phyloP scores from a whole-genome alignment of 192 early-diverging fungal species.

The Coemansia sp. region DNA sequence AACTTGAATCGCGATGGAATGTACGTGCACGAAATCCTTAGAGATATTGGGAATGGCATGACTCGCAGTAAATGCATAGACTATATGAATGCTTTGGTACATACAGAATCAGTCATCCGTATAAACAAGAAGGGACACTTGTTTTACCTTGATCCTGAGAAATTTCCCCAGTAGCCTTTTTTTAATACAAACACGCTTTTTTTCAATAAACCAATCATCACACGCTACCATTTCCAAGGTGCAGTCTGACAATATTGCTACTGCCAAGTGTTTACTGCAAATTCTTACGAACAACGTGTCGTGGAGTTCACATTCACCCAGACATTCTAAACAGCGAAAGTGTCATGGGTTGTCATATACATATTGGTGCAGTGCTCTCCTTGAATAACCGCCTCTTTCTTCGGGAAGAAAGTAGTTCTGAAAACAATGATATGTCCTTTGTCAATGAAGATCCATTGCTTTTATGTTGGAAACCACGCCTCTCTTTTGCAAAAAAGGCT shows the following conservation, averaged over 20 bases:
- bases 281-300: not conserved
- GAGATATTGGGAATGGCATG: conserved; percentile 34
- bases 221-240: not conserved
- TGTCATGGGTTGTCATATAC: not conserved
- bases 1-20: conserved; percentile 45
- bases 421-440: not conserved
- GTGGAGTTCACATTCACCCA: not conserved
- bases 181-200: not conserved
- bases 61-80: conserved; percentile 44
- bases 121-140: conserved; percentile 52
- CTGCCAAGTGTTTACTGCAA: not conserved
- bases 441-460: not conserved
- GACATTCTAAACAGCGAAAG: not conserved
- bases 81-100: conserved; percentile 47
- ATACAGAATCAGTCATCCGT: conserved; percentile 30
- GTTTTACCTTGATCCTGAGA: conserved; percentile 49
- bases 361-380: not conserved
- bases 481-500: not conserved
- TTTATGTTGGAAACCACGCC: not conserved
- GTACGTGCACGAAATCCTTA: conserved; percentile 45
- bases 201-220: not conserved
- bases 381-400: not conserved
- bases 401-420: not conserved
- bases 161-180: conserved; percentile 24
- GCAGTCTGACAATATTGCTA: too few species aligned